Evolutionary conservation across 2,329 filamentous ascomycete genomes (phyloP), one percentile per base, ranked within the genome.

Genomic region (Aspergillus tamarii): DNA sequence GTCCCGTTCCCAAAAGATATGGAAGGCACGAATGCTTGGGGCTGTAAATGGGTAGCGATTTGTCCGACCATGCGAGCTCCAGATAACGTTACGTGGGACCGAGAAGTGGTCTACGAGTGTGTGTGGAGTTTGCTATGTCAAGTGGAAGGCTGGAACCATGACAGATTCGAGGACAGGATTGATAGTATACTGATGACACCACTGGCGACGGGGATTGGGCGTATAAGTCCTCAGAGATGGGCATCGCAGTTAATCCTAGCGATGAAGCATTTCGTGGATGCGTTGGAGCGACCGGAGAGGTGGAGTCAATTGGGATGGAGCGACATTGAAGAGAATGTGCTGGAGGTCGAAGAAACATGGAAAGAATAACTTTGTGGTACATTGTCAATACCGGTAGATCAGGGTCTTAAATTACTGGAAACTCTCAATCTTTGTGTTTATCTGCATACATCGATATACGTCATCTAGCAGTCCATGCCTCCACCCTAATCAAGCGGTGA

Each of bases 21-120:
- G 30, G 61, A 66, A 2, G 65, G 76, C 16, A 68, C 66, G 16
- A 83, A 84, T 56, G 62, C 69, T 1, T 83, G 80, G 74, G 79
- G 77, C 0, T 82, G 80, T 16, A 73, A 69, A 2, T 82, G 79
- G 63, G 64, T 87, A 1, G 83, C 81, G 5, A 72, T 87, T 1
- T 86, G 84, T 69, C 84, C 84, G 28, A 86, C 84, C 0, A 87
- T 86, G 84, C 76, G 83, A 21, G 70, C 78, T 36, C 84, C 84
- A 0, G 65, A 74, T 5, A 66, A 76, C 26, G 82, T 80, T 11
- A 66, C 53, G 7, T 86, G 84, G 84, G 81, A 86, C 67, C 74
- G 78, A 2, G 84, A 86, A 70, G 76, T 87, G 10, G 80, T 86
- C 3, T 86, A 84, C 65, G 82, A 86, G 70, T 84, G 83, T 72